Conservation (phyloP, 495 filamentous ascomycete species). For the Xylaria longipes region DNA sequence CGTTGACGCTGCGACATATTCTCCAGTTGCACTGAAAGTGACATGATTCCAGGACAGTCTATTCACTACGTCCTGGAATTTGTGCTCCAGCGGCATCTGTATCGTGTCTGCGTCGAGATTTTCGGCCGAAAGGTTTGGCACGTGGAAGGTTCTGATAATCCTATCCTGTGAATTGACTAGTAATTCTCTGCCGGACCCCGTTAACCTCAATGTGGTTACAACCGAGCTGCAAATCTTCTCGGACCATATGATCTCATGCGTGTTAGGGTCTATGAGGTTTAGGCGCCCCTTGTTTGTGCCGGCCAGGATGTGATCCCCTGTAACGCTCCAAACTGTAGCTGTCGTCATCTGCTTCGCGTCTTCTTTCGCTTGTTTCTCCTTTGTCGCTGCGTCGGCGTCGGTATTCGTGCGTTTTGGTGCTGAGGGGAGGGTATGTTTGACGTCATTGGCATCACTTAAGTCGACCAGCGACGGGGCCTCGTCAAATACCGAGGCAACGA, state of each 20-base stretch:
- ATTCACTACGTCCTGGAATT: constrained; percentile 98
- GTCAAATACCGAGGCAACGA: constrained; percentile 90
- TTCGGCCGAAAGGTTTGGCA: constrained; percentile 57
- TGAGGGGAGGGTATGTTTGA: constrained; percentile 80
- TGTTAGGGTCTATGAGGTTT: constrained; percentile 87
- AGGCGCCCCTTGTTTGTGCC: constrained; percentile 95
- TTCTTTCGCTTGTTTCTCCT: constrained; percentile 85
- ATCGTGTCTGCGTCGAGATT: constrained; percentile 72
- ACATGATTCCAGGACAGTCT: constrained; percentile 94
- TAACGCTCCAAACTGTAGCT: constrained; percentile 81
- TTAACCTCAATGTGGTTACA: constrained; percentile 85
- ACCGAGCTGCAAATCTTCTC: constrained; percentile 84
- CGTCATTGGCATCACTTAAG: constrained; percentile 65
- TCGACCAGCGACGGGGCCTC: constrained; percentile 90
- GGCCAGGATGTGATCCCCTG: constrained; percentile 85
- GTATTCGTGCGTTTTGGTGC: constrained; percentile 74
- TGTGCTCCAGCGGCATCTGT: constrained; percentile 91
- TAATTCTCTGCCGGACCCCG: constrained; percentile 80
- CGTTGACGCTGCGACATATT: constrained; percentile 90
- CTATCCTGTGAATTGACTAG: constrained; percentile 91
- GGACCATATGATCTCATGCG: constrained; percentile 80
- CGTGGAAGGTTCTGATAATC: constrained; percentile 85
- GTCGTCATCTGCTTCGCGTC: constrained; percentile 95
- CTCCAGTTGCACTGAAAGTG: constrained; percentile 88
- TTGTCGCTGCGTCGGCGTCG: constrained; percentile 65